A percentile compares a stretch with the other conserved stretches of the same genome.
Evolutionary conservation across 2,329 filamentous ascomycete genomes (phyloP).

Genomic region (Phaeosphaeria sp.): DNA sequence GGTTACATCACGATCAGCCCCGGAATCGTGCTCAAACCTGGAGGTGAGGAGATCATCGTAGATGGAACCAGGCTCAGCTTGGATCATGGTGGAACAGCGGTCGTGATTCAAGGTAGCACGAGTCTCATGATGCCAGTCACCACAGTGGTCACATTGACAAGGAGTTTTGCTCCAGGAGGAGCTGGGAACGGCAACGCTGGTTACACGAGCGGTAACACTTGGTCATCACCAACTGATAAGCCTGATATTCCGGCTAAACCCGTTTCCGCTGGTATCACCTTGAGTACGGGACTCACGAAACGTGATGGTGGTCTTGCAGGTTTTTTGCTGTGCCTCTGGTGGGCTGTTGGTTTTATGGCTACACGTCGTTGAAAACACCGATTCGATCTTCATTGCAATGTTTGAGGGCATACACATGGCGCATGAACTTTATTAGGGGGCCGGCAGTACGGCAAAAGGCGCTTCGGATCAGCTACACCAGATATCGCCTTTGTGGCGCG

Average conservation of each 20-base stretch:
- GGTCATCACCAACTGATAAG: background rate
- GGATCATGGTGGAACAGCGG: constrained; percentile 31
- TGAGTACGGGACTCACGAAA: background rate
- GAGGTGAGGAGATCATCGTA: constrained; percentile 44
- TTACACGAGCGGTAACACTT: constrained; percentile 4
- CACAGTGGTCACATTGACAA: constrained; percentile 27
- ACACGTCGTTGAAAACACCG: background rate
- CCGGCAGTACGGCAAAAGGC: too few relatives aligned
- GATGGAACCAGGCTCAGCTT: constrained; percentile 43
- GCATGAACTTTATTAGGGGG: background rate
- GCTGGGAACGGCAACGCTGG: constrained; percentile 5
- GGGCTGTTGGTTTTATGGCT: constrained; percentile 4
- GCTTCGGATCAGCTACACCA: background rate
- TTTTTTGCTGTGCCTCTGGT: constrained; percentile 1
- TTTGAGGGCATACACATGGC: background rate
- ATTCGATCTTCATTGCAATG: background rate
- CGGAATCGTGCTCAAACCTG: constrained; percentile 45
- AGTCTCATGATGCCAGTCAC: constrained; percentile 28
- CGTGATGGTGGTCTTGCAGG: background rate
- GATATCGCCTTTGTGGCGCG: background rate
- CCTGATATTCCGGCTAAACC: constrained; percentile 1
- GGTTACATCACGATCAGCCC: constrained; percentile 51
- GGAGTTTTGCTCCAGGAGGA: constrained; percentile 2
- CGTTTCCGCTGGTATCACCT: constrained; percentile 1
- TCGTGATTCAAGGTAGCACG: constrained; percentile 33